Evolutionary conservation across 768 basidiomycete genomes (phyloP).

Genomic region (Naganishia onofrii): DNA sequence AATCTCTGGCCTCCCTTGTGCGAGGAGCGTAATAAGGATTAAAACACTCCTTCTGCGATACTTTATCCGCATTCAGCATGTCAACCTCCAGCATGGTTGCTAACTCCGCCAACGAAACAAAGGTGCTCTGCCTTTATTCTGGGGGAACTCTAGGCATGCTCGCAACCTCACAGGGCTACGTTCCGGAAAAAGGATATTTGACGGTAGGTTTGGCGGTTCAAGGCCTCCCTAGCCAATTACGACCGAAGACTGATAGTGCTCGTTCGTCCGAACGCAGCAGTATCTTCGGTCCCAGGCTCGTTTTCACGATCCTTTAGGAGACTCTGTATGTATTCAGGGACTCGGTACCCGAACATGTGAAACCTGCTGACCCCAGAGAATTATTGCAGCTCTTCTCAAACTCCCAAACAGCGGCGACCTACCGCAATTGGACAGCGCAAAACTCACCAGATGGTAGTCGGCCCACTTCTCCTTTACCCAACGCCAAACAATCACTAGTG

Average conservation of each 20-base stretch:
- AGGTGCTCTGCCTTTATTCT: conserved; percentile 21
- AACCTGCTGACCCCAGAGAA: background rate
- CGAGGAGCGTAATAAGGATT: no score
- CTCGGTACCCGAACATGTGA: background rate
- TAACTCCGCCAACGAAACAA: conserved; percentile 15
- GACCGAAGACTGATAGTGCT: background rate
- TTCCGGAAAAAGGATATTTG: conserved; percentile 32
- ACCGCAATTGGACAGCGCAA: conserved; percentile 64
- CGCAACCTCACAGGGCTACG: conserved; percentile 20
- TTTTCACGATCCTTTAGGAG: conserved; percentile 86
- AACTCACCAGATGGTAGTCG: conserved; percentile 18
- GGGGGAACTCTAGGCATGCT: conserved; percentile 33
- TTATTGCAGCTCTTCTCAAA: conserved; percentile 64
- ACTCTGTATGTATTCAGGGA: conserved; percentile 56
- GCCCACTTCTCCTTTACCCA: conserved; percentile 9
- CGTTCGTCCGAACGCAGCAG: conserved; percentile 52
- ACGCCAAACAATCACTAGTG: conserved; percentile 5
- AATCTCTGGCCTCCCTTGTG: no score
- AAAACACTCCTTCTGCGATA: background rate
- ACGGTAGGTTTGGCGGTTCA: conserved; percentile 16
- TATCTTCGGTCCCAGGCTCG: conserved; percentile 76
- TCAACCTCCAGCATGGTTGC: background rate
- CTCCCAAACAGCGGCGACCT: conserved; percentile 72
- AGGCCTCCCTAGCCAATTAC: background rate
- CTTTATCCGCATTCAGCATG: background rate